Base-by-base conservation (phyloP, 305 asterid species). In the Vinca major region DNA sequence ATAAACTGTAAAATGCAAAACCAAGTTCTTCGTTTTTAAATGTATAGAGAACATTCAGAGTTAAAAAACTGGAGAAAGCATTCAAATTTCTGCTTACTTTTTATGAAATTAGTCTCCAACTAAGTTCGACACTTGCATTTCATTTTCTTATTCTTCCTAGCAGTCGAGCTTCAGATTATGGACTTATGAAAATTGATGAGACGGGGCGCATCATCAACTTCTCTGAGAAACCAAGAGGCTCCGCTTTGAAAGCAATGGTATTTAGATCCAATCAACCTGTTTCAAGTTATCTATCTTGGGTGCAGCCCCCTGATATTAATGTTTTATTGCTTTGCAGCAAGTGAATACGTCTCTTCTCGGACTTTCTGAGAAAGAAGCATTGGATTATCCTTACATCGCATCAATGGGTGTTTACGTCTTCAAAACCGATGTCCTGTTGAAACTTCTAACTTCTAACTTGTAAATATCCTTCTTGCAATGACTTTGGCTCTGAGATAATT, bases 391-490 rank as follows among this genome's bases (percentile, higher is more conserved):
- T 2, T 93, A 91, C 80, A 86, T 91, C 72, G 99, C 99, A 71
- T 93, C 99, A 20, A 93, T 93, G 96, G 99, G 96, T 5, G 96
- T 93, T 45, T 93, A 93, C 55, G 96, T 86, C 49, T 93, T 91
- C 73, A 87, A 67, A 78, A 91, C 96, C 3, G 90, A 93, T 3
- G 90, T 93, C 63, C 79, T 93, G 21, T 77, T 91, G 62, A 78
- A 82, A 67, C 93, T 91, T 75, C 83, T 91, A 82, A 67, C 93
- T 91, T 75, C 83, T 91, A 47, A 84, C 65, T 66, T 77, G n/a
- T 33, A 82, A 80, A 11, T 88, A 86, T 71, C 95, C 99, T 57
- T 85, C 91, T 1, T 74, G 86, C 86, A 93, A 93, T 69, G 99
- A 93, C 76, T 93, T 93, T 70, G 97, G 99, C 56, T 91, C 97